phyloP scores from a whole-genome alignment of 2,329 filamentous ascomycete species.

The Sporothrix globosa region DNA sequence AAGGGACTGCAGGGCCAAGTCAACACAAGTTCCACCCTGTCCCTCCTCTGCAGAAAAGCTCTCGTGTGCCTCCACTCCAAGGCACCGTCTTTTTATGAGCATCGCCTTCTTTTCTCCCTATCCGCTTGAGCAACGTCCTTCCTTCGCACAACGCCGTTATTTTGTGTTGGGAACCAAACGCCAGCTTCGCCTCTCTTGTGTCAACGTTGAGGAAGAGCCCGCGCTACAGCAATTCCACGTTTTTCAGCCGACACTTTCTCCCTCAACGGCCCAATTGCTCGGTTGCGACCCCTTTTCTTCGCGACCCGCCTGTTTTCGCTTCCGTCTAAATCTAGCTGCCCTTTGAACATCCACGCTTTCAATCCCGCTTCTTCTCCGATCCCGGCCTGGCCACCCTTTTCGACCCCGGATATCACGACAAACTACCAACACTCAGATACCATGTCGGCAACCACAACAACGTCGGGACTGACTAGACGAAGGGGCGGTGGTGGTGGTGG shows the following conservation, averaged over 20 bases:
- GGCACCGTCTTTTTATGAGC: neutral
- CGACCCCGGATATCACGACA: neutral
- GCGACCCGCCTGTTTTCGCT: neutral
- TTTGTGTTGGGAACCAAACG: neutral
- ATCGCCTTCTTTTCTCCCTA: conserved; percentile 12
- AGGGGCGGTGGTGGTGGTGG: conserved; percentile 69
- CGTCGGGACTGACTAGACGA: conserved; percentile 61
- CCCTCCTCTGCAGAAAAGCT: conserved; percentile 26
- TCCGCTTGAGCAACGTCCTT: neutral
- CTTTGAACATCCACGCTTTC: conserved; percentile 20
- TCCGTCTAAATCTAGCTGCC: neutral
- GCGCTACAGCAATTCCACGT: conserved; percentile 14
- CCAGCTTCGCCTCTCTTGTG: neutral
- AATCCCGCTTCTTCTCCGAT: conserved; percentile 18
- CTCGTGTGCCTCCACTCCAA: conserved; percentile 23
- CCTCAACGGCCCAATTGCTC: neutral
- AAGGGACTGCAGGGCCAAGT: conserved; percentile 5
- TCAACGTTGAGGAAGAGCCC: conserved; percentile 7
- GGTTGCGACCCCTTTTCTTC: conserved; percentile 24
- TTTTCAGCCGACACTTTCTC: neutral
- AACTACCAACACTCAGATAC: neutral
- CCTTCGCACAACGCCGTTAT: neutral
- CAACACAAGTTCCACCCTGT: conserved; percentile 21
- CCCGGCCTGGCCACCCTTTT: conserved; percentile 4
- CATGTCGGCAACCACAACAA: conserved; percentile 38